Evolutionary conservation across 1,284 basidiomycete genomes (phyloP).

Genomic region (Ustilago curta): DNA sequence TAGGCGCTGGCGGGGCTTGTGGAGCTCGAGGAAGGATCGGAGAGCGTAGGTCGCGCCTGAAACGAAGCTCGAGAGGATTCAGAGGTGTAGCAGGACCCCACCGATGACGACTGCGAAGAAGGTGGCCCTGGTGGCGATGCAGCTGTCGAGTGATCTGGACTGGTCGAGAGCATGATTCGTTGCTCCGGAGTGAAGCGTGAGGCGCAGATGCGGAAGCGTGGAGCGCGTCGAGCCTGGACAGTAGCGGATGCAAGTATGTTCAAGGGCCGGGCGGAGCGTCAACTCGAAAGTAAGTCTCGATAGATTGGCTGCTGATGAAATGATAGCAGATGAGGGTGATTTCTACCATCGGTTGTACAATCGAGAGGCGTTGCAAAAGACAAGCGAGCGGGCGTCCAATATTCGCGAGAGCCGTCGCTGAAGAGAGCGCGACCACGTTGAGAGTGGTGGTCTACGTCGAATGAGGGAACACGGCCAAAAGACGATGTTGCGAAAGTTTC

Average conservation of each 20-base stretch:
- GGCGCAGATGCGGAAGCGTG: background rate
- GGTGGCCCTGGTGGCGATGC: slow-evolving; percentile 46
- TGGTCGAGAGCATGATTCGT: slow-evolving; percentile 47
- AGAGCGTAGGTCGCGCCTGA: slow-evolving; percentile 21
- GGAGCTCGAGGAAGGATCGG: slow-evolving; percentile 40
- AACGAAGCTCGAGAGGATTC: slow-evolving; percentile 38
- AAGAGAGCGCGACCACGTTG: no score
- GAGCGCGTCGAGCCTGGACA: background rate
- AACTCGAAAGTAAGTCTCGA: background rate
- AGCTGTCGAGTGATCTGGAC: slow-evolving; percentile 33
- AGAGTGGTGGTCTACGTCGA: no score
- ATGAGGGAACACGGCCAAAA: no score
- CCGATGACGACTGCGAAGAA: slow-evolving; percentile 53
- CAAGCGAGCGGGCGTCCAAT: no score
- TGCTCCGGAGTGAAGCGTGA: slow-evolving; percentile 3
- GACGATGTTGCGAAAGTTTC: no score
- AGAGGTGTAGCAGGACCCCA: slow-evolving; percentile 47
- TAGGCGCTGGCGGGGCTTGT: slow-evolving; percentile 43
- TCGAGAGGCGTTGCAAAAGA: no score
- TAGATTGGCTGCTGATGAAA: background rate
- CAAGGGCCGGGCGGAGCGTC: background rate
- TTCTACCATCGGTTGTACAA: no score
- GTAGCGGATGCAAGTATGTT: background rate
- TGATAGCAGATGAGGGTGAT: background rate
- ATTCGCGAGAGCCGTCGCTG: no score